These are phyloP conservation scores for Oryza longistaminata DNA, from an alignment of 176 grass and related monocot species.

Conservation along the genomic window DNA sequence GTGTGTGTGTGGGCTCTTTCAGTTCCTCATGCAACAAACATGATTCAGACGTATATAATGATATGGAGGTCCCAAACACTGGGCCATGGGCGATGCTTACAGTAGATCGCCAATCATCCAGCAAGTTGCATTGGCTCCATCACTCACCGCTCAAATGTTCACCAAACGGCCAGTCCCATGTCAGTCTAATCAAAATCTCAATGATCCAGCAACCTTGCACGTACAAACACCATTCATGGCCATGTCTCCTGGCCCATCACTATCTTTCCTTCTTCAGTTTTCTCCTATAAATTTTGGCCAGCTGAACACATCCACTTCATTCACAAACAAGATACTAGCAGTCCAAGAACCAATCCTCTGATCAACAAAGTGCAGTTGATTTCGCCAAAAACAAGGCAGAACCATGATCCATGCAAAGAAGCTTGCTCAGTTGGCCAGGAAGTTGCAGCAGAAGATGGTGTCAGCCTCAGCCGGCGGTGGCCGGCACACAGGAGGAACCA, in stretches of 20 bases:
- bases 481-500: not conserved
- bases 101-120: not conserved
- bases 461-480: not conserved
- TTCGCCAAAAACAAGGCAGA: not conserved
- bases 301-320: constrained; percentile 12
- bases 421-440: constrained; percentile 16
- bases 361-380: not conserved
- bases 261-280: not conserved
- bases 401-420: constrained; percentile 16
- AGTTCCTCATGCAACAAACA: not conserved
- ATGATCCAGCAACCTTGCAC: constrained; percentile 25
- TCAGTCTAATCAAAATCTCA: constrained; percentile 12
- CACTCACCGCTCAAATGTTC: not conserved
- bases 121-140: not conserved
- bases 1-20: no score
- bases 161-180: constrained; percentile 3
- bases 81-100: not conserved
- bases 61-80: no score
- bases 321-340: not conserved
- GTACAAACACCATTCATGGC: constrained; percentile 25
- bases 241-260: constrained; percentile 24
- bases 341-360: not conserved
- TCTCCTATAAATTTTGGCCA: constrained; percentile 37
- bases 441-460: constrained; percentile 1
- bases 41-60: not conserved